Evolutionary conservation across 2,329 filamentous ascomycete genomes (phyloP), one percentile per base, ranked within the genome.

Genomic region (Ceratocystis colombiana): DNA sequence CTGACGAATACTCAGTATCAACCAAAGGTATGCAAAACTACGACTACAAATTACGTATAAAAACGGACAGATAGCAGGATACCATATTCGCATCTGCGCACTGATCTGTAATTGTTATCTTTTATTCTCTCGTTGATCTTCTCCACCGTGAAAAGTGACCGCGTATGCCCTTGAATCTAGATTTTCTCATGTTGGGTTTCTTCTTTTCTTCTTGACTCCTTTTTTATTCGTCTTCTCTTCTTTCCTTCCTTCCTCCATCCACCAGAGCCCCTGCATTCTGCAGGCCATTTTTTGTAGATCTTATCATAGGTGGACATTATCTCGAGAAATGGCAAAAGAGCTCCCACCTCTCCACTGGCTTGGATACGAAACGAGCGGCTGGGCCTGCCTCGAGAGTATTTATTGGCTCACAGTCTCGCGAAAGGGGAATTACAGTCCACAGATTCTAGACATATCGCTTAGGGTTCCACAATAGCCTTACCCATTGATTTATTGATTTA

Each of bases 231-330:
- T 50, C 30, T 48, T 30, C 48, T 63, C 22, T 63, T 63, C 15
- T 33, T 30, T 15, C 12, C 46, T 63, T 37, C 46, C 22, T 48
- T 62, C 6, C n/a, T 28, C 61, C 37, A 62, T 61, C 10, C 30
- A n/a, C 22, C 20, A 46, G 17, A n/a, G 15, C 55, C 55, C 55
- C 55, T 59, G 55, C 55, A 59, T 59, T 59, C 55, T 59, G 55
- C 55, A 59, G 37, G 55, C 55, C 55, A 59, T 37, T 59, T 37
- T 57, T 37, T 59, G 55, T 37, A 59, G 30, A 59, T 59, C 55
- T 20, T 59, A 37, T 59, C 55, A 59, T n/a, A n/a, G n/a, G 30
- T 37, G 28, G 55, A 59, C 33, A 37, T 37, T 59, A 17, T 17
- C n/a, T 37, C 5, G 28, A 59, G 17, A 59, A 17, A 37, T 33